A percentile compares a stretch with the other conserved stretches of the same genome.
These are phyloP conservation scores for Rhododendron ovatum DNA, from an alignment of 148 eudicot genomes.

Conservation along the genomic window DNA sequence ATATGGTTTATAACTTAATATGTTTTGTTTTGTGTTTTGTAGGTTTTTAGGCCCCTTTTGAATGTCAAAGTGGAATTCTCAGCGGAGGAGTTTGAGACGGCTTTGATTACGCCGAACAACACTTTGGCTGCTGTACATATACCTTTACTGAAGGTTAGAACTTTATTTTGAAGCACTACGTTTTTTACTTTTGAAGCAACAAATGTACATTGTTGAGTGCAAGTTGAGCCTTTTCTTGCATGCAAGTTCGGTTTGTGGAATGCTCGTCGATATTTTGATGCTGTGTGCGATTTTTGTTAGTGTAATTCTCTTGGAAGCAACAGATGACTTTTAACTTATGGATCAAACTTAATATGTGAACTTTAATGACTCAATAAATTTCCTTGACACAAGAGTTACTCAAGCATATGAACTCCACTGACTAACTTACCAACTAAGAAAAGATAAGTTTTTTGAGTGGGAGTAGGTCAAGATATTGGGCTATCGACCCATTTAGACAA, in stretches of 20 bases:
- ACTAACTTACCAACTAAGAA: not conserved
- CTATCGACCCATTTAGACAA: not conserved
- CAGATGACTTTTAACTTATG: not conserved
- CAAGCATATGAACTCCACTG: not conserved
- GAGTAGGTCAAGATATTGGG: not conserved
- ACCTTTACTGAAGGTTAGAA: constrained; percentile 88
- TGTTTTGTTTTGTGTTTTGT: constrained; percentile 24
- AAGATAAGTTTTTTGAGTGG: not conserved
- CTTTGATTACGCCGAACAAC: constrained; percentile 71
- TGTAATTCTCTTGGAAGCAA: not conserved
- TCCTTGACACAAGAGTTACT: not conserved
- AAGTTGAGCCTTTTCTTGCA: not conserved
- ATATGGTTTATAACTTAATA: constrained; percentile 18
- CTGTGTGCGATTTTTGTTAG: not conserved
- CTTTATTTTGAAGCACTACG: not conserved
- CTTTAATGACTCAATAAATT: not conserved
- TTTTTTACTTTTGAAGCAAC: not conserved
- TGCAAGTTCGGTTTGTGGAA: not conserved
- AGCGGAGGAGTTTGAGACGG: constrained; percentile 92
- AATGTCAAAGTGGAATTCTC: constrained; percentile 79
- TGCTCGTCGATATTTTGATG: not conserved
- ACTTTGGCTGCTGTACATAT: constrained; percentile 83
- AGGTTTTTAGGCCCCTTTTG: constrained; percentile 85
- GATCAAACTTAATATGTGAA: not conserved
- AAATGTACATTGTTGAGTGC: not conserved